Base-by-base conservation (phyloP, 257 asterid genomes). In the Nicotiana otophora region DNA sequence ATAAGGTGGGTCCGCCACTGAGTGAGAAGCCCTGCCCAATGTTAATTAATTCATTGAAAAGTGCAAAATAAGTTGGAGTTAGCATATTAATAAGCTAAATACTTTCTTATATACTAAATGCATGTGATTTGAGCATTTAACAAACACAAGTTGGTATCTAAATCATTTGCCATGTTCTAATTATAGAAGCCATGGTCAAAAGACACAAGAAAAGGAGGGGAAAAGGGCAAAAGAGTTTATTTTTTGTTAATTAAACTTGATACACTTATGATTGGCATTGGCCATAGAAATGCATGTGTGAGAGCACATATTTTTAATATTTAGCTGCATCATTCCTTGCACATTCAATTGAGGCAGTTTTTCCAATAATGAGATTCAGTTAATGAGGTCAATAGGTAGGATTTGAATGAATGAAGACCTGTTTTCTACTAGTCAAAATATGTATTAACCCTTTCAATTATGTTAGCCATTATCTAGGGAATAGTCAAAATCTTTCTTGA, bases 361-460 rank as follows among this genome's bases (percentile, higher is more conserved):
- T 86, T 20, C 63, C 87, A 72, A 87, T 88, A 77, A 86, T 81
- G 72, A 85, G 92, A 83, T 90, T 86, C 87, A 77, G 83, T 79
- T 90, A 90, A 89, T 88, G 87, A 85, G 90, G 85, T 84, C 82
- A 55, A 65, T 77, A 78, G 85, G 55, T 80, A 70, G 42, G 80
- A 61, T 88, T 86, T 84, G 84, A 87, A 86, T 88, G 90, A 89
- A 89, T 85, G 86, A 75, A 83, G 87, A 86, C 86, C 78, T n/a
- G 28, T 66, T 17, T 74, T 81, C 33, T 79, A 39, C 42, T 58
- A 23, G 82, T 46, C 75, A 42, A 46, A 60, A 15, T 46, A 51
- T 79, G 61, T 48, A 46, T 34, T 31, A 55, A 63, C 80, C 62
- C 79, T 46, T 83, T 51, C 46, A 75, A 76, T 63, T 66, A 76